Evolutionary conservation across 345 rosid genomes (phyloP).

Genomic region (Salix viminalis): DNA sequence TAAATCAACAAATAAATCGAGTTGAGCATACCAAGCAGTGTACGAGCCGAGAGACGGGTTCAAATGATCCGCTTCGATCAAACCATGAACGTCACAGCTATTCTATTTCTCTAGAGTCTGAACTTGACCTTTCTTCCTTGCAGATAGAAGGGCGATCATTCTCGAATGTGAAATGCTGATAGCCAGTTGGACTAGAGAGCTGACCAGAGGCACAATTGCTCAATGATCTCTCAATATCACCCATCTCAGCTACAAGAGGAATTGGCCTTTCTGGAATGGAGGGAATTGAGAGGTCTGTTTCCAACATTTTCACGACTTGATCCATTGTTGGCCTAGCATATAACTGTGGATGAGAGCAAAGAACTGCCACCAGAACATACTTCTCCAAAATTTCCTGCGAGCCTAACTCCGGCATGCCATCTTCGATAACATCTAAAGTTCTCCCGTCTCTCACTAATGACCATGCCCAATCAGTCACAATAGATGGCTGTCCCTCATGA

Average conservation of each 20-base stretch:
- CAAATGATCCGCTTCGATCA: constrained; percentile 3
- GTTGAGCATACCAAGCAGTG: background rate
- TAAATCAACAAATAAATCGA: background rate
- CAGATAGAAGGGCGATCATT: constrained; percentile 24
- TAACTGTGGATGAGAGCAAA: constrained; percentile 86
- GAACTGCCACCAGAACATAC: constrained; percentile 70
- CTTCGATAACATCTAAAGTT: constrained; percentile 68
- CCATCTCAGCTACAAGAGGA: constrained; percentile 58
- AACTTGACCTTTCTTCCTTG: constrained; percentile 27
- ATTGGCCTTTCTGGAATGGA: constrained; percentile 78
- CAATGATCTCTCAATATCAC: constrained; percentile 66
- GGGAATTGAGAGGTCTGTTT: constrained; percentile 65
- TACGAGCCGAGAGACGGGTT: background rate
- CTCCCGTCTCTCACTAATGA: constrained; percentile 63
- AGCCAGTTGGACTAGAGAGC: constrained; percentile 59
- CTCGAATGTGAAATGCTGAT: constrained; percentile 44
- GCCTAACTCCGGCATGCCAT: constrained; percentile 61
- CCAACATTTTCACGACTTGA: constrained; percentile 89
- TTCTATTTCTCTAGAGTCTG: constrained; percentile 22
- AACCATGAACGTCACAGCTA: constrained; percentile 9
- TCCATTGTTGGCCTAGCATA: constrained; percentile 92
- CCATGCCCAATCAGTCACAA: constrained; percentile 91
- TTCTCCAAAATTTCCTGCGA: constrained; percentile 61
- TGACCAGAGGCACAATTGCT: constrained; percentile 65
- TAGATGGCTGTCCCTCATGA: constrained; percentile 57